These are phyloP conservation scores for Chloromonas sp. DNA, from an alignment of 163 green algal species.

Conservation along the genomic window DNA sequence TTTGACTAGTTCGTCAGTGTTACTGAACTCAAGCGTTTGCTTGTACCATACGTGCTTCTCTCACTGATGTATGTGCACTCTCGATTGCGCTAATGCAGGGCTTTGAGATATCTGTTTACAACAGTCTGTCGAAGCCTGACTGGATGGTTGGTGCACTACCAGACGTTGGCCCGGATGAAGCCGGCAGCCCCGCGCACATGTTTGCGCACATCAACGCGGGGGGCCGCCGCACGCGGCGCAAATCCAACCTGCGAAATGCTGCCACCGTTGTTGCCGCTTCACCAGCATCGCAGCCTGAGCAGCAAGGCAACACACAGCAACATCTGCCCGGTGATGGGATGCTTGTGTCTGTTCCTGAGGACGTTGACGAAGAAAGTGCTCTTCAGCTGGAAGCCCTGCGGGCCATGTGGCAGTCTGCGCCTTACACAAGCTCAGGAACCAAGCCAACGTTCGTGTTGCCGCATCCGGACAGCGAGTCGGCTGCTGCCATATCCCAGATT, in stretches of 20 bases:
- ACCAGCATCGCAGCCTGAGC: background rate
- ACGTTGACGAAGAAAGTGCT: constrained; percentile 16
- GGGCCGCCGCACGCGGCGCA: background rate
- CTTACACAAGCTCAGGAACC: constrained; percentile 11
- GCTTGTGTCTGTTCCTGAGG: background rate
- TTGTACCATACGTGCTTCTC: no score
- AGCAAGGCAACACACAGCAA: background rate
- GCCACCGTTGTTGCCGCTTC: background rate
- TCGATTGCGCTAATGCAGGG: no score
- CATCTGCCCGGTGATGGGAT: no score
- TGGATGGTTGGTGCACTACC: no score
- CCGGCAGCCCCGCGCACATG: no score
- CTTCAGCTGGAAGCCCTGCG: constrained; percentile 22
- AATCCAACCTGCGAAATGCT: background rate
- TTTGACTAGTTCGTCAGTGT: no score
- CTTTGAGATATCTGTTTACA: no score
- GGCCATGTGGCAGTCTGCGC: constrained; percentile 21
- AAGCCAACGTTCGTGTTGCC: background rate
- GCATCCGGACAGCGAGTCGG: background rate
- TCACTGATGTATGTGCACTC: no score
- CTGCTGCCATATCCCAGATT: background rate
- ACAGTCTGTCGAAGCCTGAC: no score
- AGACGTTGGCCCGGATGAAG: no score
- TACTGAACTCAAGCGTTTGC: no score
- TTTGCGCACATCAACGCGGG: no score